Evolutionary conservation across 352 stramenopile genomes (phyloP).

Genomic region (Blastocystis sp.): DNA sequence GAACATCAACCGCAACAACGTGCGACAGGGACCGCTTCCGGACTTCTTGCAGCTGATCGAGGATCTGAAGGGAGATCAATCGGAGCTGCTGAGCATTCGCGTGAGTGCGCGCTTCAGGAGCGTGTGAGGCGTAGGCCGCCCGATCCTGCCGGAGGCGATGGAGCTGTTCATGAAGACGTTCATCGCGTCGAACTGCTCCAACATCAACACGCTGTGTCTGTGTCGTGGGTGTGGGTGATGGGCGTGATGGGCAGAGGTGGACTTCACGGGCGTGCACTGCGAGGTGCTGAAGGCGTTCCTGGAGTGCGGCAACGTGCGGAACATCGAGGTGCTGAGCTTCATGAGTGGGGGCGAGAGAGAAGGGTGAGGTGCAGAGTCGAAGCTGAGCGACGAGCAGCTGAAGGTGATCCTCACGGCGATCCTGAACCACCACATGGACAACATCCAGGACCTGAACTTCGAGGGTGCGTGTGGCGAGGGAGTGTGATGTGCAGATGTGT

Average conservation of each 20-base stretch:
- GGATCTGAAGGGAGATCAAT: slow-evolving; percentile 52
- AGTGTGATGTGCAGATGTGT: slow-evolving; percentile 14
- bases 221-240: slow-evolving; percentile 3
- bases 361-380: slow-evolving; percentile 19
- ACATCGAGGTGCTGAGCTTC: slow-evolving; percentile 60
- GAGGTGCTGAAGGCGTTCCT: slow-evolving; percentile 58
- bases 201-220: slow-evolving; percentile 60
- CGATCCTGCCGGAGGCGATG: neutral
- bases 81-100: slow-evolving; percentile 56
- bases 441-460: slow-evolving; percentile 61
- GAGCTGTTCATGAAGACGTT: slow-evolving; percentile 47
- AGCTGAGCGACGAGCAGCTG: slow-evolving; percentile 40
- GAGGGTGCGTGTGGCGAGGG: neutral
- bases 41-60: slow-evolving; percentile 48
- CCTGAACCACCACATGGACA: slow-evolving; percentile 58
- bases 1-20: slow-evolving; percentile 66
- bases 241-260: neutral
- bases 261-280: slow-evolving; percentile 15
- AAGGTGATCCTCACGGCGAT: slow-evolving; percentile 39
- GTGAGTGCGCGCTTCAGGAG: neutral
- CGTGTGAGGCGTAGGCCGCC: neutral
- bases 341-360: neutral
- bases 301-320: slow-evolving; percentile 55
- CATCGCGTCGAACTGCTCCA: slow-evolving; percentile 16
- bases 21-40: slow-evolving; percentile 13